Evolutionary conservation across 441 rosid genomes (phyloP), one percentile per base, ranked within the genome.

Genomic region (Populus tomentosa): DNA sequence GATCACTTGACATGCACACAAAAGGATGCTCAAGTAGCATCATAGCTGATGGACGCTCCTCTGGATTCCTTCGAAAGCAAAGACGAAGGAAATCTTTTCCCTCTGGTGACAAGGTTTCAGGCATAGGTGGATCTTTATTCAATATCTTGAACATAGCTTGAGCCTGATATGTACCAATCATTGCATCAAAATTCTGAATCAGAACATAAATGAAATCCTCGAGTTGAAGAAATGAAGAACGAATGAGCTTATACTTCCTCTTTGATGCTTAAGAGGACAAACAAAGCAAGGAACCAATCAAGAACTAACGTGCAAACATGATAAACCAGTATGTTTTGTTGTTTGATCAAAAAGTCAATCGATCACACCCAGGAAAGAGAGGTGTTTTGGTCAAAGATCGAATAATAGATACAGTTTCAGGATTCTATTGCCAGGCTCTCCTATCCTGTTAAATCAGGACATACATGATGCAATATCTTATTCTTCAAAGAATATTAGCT

Each of bases 101-200:
- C 67, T 85, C 89, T 0, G 85, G 71, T 61, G 94, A 90, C 76
- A 91, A 78, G 10, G 80, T 77, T 72, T 89, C 86, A 13, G 94
- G 96, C 65, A 91, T 83, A 21, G 85, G 78, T 8, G 94, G 96
- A 77, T 75, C 69, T 72, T 65, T 71, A 80, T 84, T 53, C 82
- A 91, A 70, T 67, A 86, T 88, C 84, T 88, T 87, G 90, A 88
- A 91, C 94, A 90, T 86, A 5, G 91, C 96, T 77, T 72, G 83
- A 78, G 90, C 90, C 95, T 91, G 90, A 78, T 65, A 67, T 38
- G 77, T 36, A 30, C n/a, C 81, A 80, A 63, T n/a, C 35, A 76
- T 70, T 33, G 18, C 42, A 38, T 64, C 28, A 18, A 35, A 65
- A 65, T 70, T 65, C 16, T 10, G 61, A 36, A 50, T 23, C 6